Conservation (phyloP, 2,329 filamentous ascomycete genomes). For the Calonectria fujianensis region DNA sequence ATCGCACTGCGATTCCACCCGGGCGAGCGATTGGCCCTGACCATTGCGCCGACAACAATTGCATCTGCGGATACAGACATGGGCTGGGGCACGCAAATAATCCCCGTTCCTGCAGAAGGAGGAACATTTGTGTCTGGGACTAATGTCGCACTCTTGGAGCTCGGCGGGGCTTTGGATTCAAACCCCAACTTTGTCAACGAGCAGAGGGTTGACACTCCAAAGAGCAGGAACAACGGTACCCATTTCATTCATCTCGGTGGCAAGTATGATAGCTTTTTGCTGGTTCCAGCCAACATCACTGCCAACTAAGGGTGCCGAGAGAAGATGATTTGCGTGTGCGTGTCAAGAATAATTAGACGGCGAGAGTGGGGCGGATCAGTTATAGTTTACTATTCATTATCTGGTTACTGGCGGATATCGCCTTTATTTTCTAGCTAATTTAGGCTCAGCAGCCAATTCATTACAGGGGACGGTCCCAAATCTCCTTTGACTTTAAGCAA, state of each 20-base stretch:
- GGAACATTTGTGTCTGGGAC: neutral
- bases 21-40: slow-evolving; percentile 3
- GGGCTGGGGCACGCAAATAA: neutral
- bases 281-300: neutral
- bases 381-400: neutral
- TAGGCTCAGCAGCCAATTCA: neutral
- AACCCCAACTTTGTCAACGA: slow-evolving; percentile 5
- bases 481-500: slow-evolving; percentile 51
- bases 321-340: neutral
- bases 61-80: neutral
- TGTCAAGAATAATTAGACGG: neutral
- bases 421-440: neutral
- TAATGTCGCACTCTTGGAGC: neutral
- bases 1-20: slow-evolving; percentile 4
- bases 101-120: neutral
- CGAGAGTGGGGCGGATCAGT: neutral
- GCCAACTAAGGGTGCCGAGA: neutral
- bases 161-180: neutral
- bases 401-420: neutral
- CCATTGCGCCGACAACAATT: neutral
- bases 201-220: slow-evolving; percentile 6
- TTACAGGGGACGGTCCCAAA: slow-evolving; percentile 49
- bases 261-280: neutral
- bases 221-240: slow-evolving; percentile 12
- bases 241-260: slow-evolving; percentile 14